A percentile compares a stretch with the other conserved stretches of the same genome.
phyloP scores from a whole-genome alignment of 164 flowering plant genomes.

The Santalum album region DNA sequence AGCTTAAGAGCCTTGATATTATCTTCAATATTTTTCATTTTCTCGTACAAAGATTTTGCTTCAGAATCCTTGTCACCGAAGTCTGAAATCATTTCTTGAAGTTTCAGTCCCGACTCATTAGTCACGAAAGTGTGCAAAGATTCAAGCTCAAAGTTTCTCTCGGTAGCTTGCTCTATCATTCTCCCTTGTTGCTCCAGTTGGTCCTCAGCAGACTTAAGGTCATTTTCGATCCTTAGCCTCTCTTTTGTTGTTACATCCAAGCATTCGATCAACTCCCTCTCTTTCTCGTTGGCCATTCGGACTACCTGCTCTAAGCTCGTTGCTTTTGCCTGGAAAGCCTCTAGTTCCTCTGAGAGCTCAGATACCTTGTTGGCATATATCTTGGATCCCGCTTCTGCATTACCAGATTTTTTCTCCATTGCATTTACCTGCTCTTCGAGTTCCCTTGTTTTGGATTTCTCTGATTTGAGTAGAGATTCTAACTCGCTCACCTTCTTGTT shows the following conservation, averaged over 20 bases:
- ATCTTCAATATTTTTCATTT: too few relatives aligned
- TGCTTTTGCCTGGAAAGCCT: slow-evolving; percentile 40
- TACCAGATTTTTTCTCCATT: slow-evolving; percentile 43
- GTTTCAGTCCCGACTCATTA: too few relatives aligned
- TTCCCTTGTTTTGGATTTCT: slow-evolving; percentile 59
- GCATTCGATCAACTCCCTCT: slow-evolving; percentile 42
- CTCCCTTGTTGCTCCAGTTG: slow-evolving; percentile 40
- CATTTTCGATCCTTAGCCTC: too few relatives aligned
- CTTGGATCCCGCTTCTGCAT: slow-evolving; percentile 49
- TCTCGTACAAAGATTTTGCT: too few relatives aligned
- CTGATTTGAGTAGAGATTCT: slow-evolving; percentile 58
- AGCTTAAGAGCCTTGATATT: too few relatives aligned
- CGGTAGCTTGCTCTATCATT: slow-evolving; percentile 37
- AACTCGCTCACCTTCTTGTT: slow-evolving; percentile 52
- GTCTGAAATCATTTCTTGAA: too few relatives aligned
- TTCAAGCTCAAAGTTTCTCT: slow-evolving; percentile 50
- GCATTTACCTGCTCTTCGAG: slow-evolving; percentile 61
- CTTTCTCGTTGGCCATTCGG: slow-evolving; percentile 48
- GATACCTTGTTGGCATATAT: slow-evolving; percentile 32
- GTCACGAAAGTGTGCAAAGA: too few relatives aligned
- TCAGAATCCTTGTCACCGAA: too few relatives aligned
- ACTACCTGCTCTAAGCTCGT: slow-evolving; percentile 58
- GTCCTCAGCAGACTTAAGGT: slow-evolving; percentile 61
- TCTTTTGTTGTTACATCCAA: slow-evolving; percentile 45
- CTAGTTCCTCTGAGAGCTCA: slow-evolving; percentile 52